A percentile compares a stretch with the other conserved stretches of the same genome.
Evolutionary conservation across 108 stramenopile genomes (phyloP).

Genomic region (Thalassiosira profunda): DNA sequence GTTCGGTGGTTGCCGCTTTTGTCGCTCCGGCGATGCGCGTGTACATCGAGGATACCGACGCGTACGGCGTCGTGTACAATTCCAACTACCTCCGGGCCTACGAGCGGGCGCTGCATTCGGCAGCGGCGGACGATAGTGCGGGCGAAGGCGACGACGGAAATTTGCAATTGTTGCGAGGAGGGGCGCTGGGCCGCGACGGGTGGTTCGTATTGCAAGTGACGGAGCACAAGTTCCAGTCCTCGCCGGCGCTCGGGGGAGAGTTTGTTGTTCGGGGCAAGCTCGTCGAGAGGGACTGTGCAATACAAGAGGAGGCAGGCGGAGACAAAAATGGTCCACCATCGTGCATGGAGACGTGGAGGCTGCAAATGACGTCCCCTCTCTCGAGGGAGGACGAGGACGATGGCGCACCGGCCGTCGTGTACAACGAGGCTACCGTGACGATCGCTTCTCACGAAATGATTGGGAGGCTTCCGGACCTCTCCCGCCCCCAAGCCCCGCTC

Average conservation of each 20-base stretch:
- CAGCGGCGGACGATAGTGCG: neutral
- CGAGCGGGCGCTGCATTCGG: slow-evolving; percentile 64
- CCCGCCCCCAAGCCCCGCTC: slow-evolving; percentile 1
- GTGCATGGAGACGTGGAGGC: slow-evolving; percentile 51
- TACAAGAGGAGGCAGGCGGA: neutral
- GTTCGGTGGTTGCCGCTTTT: too few species aligned
- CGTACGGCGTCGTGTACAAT: slow-evolving; percentile 82
- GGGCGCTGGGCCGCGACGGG: too few species aligned
- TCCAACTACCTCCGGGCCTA: slow-evolving; percentile 68
- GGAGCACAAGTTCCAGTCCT: slow-evolving; percentile 66
- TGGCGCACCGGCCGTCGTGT: slow-evolving; percentile 25
- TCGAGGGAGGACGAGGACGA: slow-evolving; percentile 6
- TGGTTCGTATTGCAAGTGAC: slow-evolving; percentile 58
- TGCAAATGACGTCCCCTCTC: slow-evolving; percentile 43
- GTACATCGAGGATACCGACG: slow-evolving; percentile 85
- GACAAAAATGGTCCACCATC: neutral
- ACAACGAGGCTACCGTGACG: slow-evolving; percentile 51
- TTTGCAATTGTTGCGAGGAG: neutral
- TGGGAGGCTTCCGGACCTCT: too few species aligned
- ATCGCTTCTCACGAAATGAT: too few species aligned
- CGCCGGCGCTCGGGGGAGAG: slow-evolving; percentile 59
- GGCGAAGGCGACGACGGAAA: neutral
- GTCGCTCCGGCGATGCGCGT: slow-evolving; percentile 47
- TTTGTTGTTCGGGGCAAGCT: slow-evolving; percentile 57
- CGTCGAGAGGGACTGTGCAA: slow-evolving; percentile 11